A percentile compares a stretch with the other conserved stretches of the same genome.
These are phyloP conservation scores for Pleurotus tuber-regium DNA, from an alignment of 768 basidiomycete species.

Conservation along the genomic window DNA sequence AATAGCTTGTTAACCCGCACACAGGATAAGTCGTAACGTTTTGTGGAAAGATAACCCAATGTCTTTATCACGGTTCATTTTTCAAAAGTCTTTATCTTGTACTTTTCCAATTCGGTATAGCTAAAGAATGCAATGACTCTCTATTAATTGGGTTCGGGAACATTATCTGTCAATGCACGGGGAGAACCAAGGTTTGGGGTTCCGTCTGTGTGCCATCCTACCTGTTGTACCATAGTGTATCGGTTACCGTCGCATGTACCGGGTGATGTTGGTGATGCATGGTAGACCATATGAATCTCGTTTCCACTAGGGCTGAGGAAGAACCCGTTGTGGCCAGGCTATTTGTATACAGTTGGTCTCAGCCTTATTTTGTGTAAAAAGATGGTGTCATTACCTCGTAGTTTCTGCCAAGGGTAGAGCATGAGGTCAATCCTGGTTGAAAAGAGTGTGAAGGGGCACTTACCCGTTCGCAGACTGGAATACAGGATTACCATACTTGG, in stretches of 20 bases:
- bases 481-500: conserved; percentile 25
- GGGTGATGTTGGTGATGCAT: conserved; percentile 9
- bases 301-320: conserved; percentile 28
- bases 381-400: too few relatives aligned
- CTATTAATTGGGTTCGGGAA: too few relatives aligned
- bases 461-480: conserved; percentile 30
- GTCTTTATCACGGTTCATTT: too few relatives aligned
- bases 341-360: background rate
- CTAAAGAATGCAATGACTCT: too few relatives aligned
- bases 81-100: too few relatives aligned
- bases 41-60: too few relatives aligned
- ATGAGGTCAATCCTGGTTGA: too few relatives aligned
- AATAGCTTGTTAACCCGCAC: too few relatives aligned
- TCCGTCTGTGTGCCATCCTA: background rate
- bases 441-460: background rate
- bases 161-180: background rate
- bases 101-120: too few relatives aligned
- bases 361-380: too few relatives aligned
- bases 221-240: conserved; percentile 12
- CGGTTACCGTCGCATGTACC: conserved; percentile 13
- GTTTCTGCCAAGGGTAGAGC: too few relatives aligned
- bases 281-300: conserved; percentile 22
- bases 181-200: conserved; percentile 1
- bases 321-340: conserved; percentile 36
- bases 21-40: too few relatives aligned